Base-by-base conservation (phyloP, 1,284 basidiomycete genomes). In the Rhodotorula sp. region DNA sequence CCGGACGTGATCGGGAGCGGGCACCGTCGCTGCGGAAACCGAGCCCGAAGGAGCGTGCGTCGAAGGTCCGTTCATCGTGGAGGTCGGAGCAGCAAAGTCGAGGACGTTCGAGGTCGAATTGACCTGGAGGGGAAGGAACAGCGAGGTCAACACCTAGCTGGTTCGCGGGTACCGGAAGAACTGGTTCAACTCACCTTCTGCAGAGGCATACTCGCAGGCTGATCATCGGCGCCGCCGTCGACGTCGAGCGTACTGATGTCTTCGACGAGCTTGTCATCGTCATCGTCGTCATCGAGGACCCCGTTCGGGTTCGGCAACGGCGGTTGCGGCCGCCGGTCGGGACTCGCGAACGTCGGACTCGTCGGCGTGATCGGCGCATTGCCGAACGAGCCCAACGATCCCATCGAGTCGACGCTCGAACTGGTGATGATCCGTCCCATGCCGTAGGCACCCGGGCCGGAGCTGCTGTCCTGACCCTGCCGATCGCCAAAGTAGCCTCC, bases 361-460 rank as follows among this genome's bases (percentile, higher is more conserved):
- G 68, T 73, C 16, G 71, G 64, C 10, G 68, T 69, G 23, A 34
- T n/a, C 19, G 62, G 62, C 16, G 61, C 62, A 26, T 50, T 57
- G 6, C 68, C 68, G 15, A 63, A 68, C 5, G 66, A 67, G 4
- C 66, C 66, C 26, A 54, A 16, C 18, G 61, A 62, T 48, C 34
- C 60, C 58, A 68, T 66, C 69, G 67, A 70, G 54, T 71, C 70
- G 50, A 71, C 70, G 34, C 56, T 60, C 49, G 66, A 68, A 54
- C 60, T 62, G 52, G 71, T 73, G n/a, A 70, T 58, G 47, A 68
- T 60, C 21, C 61, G 47, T 6, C 63, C 60, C 31, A 62, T 38
- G 12, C 21, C 61, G 10, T n/a, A 31, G 19, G 58, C 52, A n/a
- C 56, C 38, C 15, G 16, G 60, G 10, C 23, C n/a, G 21, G 38